phyloP scores from a whole-genome alignment of 2,329 filamentous ascomycete genomes.

The Phoma sp. region DNA sequence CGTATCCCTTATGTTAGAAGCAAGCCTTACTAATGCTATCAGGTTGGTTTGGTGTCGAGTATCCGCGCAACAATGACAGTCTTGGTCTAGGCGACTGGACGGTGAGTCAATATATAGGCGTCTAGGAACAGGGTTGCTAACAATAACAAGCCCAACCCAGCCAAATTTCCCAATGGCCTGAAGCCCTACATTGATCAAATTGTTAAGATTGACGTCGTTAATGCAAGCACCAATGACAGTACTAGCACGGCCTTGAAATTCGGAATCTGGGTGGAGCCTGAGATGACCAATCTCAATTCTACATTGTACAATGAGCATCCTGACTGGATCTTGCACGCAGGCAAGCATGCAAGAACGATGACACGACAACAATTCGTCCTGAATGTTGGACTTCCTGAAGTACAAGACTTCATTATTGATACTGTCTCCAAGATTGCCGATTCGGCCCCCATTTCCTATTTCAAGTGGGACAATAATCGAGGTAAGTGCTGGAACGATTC shows the following conservation, averaged over 20 bases:
- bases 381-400: constrained; percentile 66
- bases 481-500: constrained; percentile 36
- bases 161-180: constrained; percentile 66
- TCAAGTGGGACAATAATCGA: constrained; percentile 75
- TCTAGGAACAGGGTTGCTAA: neutral
- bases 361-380: constrained; percentile 67
- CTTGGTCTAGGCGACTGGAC: constrained; percentile 70
- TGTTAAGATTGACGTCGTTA: constrained; percentile 58
- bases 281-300: constrained; percentile 72
- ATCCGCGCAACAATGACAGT: constrained; percentile 65
- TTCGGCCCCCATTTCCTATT: constrained; percentile 63
- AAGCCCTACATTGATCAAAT: constrained; percentile 60
- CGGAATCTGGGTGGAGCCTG: constrained; percentile 72
- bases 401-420: constrained; percentile 68
- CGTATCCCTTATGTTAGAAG: neutral
- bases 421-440: constrained; percentile 63
- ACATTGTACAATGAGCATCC: constrained; percentile 68
- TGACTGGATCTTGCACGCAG: constrained; percentile 69
- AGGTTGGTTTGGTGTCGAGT: constrained; percentile 71
- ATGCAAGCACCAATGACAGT: constrained; percentile 29
- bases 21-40: neutral
- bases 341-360: constrained; percentile 63
- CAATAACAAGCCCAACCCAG: constrained; percentile 56
- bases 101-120: neutral
- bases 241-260: constrained; percentile 62